phyloP scores from a whole-genome alignment of 2,329 filamentous ascomycete genomes.

The Dryadomyces sulphureus region DNA sequence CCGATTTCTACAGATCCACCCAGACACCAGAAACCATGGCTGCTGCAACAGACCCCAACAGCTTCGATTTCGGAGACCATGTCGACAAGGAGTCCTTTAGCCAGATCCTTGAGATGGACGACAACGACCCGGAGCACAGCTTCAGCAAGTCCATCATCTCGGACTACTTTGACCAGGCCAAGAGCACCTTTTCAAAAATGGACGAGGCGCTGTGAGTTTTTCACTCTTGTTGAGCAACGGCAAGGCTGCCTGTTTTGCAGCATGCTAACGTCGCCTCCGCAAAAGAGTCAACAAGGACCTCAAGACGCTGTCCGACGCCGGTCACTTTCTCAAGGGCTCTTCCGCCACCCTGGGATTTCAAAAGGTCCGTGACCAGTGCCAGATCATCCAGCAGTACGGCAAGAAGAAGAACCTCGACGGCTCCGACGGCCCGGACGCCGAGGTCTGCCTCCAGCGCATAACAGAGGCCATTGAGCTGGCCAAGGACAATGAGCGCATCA shows the following conservation, averaged over 20 bases:
- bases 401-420: constrained; percentile 70
- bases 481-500: constrained; percentile 63
- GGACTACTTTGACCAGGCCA: constrained; percentile 86
- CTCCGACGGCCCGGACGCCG: constrained; percentile 47
- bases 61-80: constrained; percentile 37
- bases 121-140: constrained; percentile 68
- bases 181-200: constrained; percentile 76
- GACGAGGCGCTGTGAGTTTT: constrained; percentile 60
- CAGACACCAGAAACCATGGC: background rate
- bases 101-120: constrained; percentile 98
- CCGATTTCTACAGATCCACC: background rate
- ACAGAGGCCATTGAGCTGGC: constrained; percentile 53
- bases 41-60: background rate
- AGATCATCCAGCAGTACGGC: constrained; percentile 92
- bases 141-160: constrained; percentile 83
- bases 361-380: constrained; percentile 84
- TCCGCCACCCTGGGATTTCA: constrained; percentile 84
- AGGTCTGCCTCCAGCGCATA: constrained; percentile 55
- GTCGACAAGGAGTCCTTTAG: constrained; percentile 73
- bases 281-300: constrained; percentile 55
- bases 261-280: background rate
- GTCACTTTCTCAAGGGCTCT: constrained; percentile 95
- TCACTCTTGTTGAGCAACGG: background rate
- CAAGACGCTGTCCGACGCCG: constrained; percentile 61
- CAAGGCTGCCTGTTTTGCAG: background rate